These are phyloP conservation scores for Psilocybe azurescens DNA, from an alignment of 768 basidiomycete genomes.

Conservation along the genomic window DNA sequence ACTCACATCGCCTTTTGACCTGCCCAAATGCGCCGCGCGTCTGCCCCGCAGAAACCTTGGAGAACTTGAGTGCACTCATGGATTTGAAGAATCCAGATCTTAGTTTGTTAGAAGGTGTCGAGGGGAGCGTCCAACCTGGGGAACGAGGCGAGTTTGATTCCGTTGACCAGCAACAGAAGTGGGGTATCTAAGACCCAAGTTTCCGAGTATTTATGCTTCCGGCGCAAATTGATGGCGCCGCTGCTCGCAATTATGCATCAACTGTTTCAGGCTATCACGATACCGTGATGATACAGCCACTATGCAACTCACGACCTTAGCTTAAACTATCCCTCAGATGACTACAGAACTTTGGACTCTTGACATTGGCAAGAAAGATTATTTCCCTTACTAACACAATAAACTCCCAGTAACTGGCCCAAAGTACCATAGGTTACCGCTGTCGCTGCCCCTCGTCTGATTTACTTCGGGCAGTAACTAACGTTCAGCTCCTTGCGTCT, in stretches of 20 bases:
- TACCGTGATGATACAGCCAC: not conserved
- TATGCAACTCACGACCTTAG: too few relatives aligned
- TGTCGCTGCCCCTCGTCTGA: too few relatives aligned
- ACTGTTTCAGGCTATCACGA: not conserved
- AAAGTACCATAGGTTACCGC: too few relatives aligned
- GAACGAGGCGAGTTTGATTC: constrained; percentile 6
- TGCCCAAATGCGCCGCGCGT: constrained; percentile 25
- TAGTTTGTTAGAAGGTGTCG: not conserved
- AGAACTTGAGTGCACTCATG: constrained; percentile 29
- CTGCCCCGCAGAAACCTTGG: constrained; percentile 30
- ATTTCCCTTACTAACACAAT: too few relatives aligned
- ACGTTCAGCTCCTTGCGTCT: too few relatives aligned
- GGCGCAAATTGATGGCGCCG: not conserved
- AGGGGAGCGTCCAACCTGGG: not conserved
- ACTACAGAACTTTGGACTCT: too few relatives aligned
- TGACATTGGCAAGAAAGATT: too few relatives aligned
- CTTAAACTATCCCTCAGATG: too few relatives aligned
- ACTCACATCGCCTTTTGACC: constrained; percentile 33
- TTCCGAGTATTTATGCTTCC: constrained; percentile 16
- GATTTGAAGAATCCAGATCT: constrained; percentile 3
- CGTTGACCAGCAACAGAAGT: constrained; percentile 26
- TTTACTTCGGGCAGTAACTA: too few relatives aligned
- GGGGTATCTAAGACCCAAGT: constrained; percentile 10
- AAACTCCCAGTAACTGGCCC: too few relatives aligned
- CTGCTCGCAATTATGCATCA: not conserved